A percentile compares a stretch with the other conserved stretches of the same genome.
phyloP scores from a whole-genome alignment of 2,329 filamentous ascomycete genomes.

The Colletotrichum trifolii region DNA sequence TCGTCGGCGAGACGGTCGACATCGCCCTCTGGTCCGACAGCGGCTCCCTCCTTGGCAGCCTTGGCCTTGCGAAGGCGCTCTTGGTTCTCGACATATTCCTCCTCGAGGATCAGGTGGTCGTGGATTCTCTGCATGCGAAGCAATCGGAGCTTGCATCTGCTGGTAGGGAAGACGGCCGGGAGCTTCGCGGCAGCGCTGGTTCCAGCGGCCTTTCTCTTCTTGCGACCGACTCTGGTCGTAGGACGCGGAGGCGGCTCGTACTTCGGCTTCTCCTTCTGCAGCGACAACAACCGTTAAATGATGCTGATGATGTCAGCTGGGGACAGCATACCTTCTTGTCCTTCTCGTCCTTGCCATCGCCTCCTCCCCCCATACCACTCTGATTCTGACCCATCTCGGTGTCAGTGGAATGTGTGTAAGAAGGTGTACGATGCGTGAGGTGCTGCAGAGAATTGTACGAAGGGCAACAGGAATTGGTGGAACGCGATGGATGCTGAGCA shows the following conservation, averaged over 20 bases:
- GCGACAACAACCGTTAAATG: slow-evolving; percentile 14
- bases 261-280: slow-evolving; percentile 99
- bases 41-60: slow-evolving; percentile 76
- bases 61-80: slow-evolving; percentile 95
- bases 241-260: slow-evolving; percentile 98
- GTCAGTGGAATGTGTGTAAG: not conserved
- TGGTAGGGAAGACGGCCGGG: slow-evolving; percentile 92
- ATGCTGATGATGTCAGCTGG: slow-evolving; percentile 1
- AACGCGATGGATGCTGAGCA: not conserved
- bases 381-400: slow-evolving; percentile 76
- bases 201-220: slow-evolving; percentile 96
- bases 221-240: slow-evolving; percentile 95
- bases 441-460: too few species aligned
- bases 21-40: slow-evolving; percentile 77
- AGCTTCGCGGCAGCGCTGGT: slow-evolving; percentile 96
- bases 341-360: slow-evolving; percentile 84
- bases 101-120: slow-evolving; percentile 94
- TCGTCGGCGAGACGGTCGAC: slow-evolving; percentile 92
- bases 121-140: slow-evolving; percentile 99
- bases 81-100: slow-evolving; percentile 99
- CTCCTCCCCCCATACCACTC: slow-evolving; percentile 84
- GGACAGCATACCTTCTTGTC: slow-evolving; percentile 83
- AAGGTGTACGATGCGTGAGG: not conserved
- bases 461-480: too few species aligned
- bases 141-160: slow-evolving; percentile 96